These are phyloP conservation scores for Asterophora lycoperdoides DNA, from an alignment of 768 basidiomycete genomes.

Conservation along the genomic window DNA sequence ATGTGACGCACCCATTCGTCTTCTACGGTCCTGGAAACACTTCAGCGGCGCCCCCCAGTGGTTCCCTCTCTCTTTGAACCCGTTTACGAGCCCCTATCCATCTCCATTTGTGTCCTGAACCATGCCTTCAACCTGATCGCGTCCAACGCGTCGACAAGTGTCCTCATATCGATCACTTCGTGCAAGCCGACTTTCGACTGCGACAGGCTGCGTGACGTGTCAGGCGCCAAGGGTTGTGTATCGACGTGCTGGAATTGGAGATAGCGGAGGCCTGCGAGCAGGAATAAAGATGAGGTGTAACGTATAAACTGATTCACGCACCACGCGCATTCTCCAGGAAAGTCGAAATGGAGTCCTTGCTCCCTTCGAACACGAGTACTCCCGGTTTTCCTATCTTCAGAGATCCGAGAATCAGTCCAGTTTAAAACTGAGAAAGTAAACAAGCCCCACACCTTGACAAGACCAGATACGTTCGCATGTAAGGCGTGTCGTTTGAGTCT, in stretches of 20 bases:
- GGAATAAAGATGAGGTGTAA: not conserved
- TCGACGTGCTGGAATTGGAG: slow-evolving; percentile 41
- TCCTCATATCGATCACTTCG: slow-evolving; percentile 34
- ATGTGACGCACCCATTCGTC: no score
- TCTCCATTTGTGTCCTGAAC: slow-evolving; percentile 34
- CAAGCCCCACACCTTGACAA: slow-evolving; percentile 31
- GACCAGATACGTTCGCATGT: slow-evolving; percentile 34
- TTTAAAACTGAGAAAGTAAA: not conserved
- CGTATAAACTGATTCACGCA: slow-evolving; percentile 10
- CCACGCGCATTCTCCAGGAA: slow-evolving; percentile 38
- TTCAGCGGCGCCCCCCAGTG: no score
- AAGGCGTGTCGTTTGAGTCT: slow-evolving; percentile 36
- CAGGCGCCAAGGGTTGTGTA: slow-evolving; percentile 25
- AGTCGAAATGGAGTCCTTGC: slow-evolving; percentile 27
- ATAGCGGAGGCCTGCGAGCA: slow-evolving; percentile 33
- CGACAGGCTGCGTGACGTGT: slow-evolving; percentile 17
- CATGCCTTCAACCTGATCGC: slow-evolving; percentile 31
- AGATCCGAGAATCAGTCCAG: no score
- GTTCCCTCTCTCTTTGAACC: not conserved
- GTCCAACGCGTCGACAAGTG: slow-evolving; percentile 29
- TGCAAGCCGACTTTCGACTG: slow-evolving; percentile 28
- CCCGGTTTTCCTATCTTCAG: slow-evolving; percentile 38
- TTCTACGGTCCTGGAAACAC: no score
- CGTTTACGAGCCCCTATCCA: slow-evolving; percentile 24
- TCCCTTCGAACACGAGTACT: slow-evolving; percentile 39